These are phyloP conservation scores for Blastobotrys serpentis DNA, from an alignment of 1,139 yeast genomes.

Conservation along the genomic window DNA sequence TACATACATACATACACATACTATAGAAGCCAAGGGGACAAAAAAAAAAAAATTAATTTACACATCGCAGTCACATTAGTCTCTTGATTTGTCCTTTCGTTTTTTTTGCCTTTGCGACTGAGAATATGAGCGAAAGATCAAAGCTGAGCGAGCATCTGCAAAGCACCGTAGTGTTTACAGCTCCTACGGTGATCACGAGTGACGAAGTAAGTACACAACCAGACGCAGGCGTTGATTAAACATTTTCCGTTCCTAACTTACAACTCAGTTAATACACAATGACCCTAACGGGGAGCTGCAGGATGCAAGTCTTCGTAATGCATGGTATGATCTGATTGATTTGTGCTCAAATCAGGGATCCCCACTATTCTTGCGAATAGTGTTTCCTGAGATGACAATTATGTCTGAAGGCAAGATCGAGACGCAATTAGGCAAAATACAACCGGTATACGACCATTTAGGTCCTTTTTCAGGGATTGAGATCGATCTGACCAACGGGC, in stretches of 20 bases:
- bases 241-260: background rate
- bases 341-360: slow-evolving; percentile 17
- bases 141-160: slow-evolving; percentile 4
- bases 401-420: slow-evolving; percentile 12
- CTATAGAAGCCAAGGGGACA: too few species aligned
- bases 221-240: too few species aligned
- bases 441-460: slow-evolving; percentile 11
- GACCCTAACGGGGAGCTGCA: background rate
- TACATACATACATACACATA: too few species aligned
- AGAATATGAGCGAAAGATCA: background rate
- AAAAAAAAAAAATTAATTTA: too few species aligned
- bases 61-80: too few species aligned
- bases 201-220: slow-evolving; percentile 15
- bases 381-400: slow-evolving; percentile 18
- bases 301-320: slow-evolving; percentile 10
- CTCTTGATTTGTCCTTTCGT: background rate
- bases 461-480: slow-evolving; percentile 19
- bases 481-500: slow-evolving; percentile 20
- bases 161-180: slow-evolving; percentile 14
- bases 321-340: slow-evolving; percentile 19
- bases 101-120: background rate
- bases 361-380: slow-evolving; percentile 15
- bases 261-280: background rate
- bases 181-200: slow-evolving; percentile 18
- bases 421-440: slow-evolving; percentile 14